Percentiles rank a stretch among this genome's conserved stretches.
phyloP scores from a whole-genome alignment of 2,329 filamentous ascomycete species.

The Volutella citrinella region DNA sequence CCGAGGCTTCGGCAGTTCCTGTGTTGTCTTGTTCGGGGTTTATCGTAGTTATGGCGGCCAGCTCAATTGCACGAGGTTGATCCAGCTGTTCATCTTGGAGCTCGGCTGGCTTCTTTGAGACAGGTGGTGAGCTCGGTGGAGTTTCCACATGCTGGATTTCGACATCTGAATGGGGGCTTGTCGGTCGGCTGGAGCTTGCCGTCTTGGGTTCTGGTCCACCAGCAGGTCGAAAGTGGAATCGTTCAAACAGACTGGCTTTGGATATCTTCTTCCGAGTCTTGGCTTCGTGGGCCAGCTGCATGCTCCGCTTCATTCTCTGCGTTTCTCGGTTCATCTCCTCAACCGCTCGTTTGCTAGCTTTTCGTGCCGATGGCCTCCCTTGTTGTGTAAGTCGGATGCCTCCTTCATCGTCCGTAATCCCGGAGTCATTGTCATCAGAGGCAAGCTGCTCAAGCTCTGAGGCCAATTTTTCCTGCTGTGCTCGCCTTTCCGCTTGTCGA shows the following conservation, averaged over 20 bases:
- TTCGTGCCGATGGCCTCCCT: constrained; percentile 64
- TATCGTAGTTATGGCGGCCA: constrained; percentile 28
- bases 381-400: constrained; percentile 67
- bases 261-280: constrained; percentile 89
- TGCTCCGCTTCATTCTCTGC: constrained; percentile 82
- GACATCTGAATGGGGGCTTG: constrained; percentile 50
- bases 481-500: constrained; percentile 42
- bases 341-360: constrained; percentile 90
- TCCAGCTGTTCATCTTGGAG: constrained; percentile 32
- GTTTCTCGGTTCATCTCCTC: constrained; percentile 96
- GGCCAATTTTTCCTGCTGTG: constrained; percentile 32
- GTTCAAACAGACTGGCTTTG: constrained; percentile 76
- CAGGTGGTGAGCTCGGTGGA: constrained; percentile 68
- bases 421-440: constrained; percentile 40
- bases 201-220: constrained; percentile 34
- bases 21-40: constrained; percentile 53
- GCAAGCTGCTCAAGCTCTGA: constrained; percentile 34
- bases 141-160: constrained; percentile 56
- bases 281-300: constrained; percentile 87
- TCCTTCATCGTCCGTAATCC: constrained; percentile 59
- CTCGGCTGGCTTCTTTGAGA: constrained; percentile 29
- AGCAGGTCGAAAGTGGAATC: constrained; percentile 69
- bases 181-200: constrained; percentile 54
- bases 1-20: constrained; percentile 57
- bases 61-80: constrained; percentile 33